Evolutionary conservation across 441 rosid genomes (phyloP).

Genomic region (Arabidopsis hybrid): DNA sequence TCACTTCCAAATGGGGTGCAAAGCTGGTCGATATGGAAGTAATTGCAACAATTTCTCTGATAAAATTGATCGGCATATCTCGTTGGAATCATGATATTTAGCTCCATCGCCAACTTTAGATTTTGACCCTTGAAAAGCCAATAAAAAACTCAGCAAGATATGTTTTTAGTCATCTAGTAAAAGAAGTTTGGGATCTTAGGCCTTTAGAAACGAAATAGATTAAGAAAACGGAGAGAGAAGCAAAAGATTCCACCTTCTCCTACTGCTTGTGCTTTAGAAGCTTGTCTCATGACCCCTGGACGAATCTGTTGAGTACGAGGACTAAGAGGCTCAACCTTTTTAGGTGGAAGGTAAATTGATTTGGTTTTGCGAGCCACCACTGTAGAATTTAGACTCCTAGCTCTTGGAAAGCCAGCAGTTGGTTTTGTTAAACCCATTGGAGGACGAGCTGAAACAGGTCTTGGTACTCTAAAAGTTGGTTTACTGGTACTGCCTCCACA

Average conservation of each 20-base stretch:
- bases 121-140: conserved; percentile 43
- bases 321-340: conserved; percentile 35
- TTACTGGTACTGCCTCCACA: conserved; percentile 33
- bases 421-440: conserved; percentile 31
- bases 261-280: conserved; percentile 31
- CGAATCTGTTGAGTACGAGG: conserved; percentile 26
- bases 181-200: conserved; percentile 13
- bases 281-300: conserved; percentile 35
- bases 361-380: conserved; percentile 34
- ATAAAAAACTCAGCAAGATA: not conserved
- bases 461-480: conserved; percentile 32
- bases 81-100: conserved; percentile 35
- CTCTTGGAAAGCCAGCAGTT: conserved; percentile 32
- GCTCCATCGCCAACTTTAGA: conserved; percentile 34
- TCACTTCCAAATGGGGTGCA: conserved; percentile 60
- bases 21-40: conserved; percentile 54
- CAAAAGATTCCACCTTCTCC: conserved; percentile 48
- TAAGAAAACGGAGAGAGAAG: not conserved
- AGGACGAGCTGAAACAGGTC: conserved; percentile 37
- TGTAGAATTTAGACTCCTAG: conserved; percentile 26
- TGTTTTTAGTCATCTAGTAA: conserved; percentile 16
- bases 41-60: conserved; percentile 37
- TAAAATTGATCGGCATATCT: conserved; percentile 34
- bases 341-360: conserved; percentile 34
- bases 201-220: conserved; percentile 12